Conservation (phyloP, 345 rosid species). For the Erucastrum elatum region DNA sequence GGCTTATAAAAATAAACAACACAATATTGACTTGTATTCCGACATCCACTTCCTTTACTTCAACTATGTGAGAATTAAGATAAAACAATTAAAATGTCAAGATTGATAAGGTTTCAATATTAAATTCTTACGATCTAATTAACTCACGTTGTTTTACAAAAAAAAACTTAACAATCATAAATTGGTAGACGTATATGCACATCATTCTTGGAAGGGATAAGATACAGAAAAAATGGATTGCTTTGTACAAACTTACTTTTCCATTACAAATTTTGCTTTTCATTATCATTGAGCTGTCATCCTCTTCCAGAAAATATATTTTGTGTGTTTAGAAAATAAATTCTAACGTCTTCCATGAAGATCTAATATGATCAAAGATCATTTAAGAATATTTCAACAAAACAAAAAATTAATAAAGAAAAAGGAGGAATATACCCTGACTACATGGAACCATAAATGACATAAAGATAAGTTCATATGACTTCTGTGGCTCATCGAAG, state of each 20-base stretch:
- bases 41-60: background rate
- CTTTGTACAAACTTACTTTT: background rate
- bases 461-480: constrained; percentile 40
- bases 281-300: background rate
- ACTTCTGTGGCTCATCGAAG: constrained; percentile 40
- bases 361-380: background rate
- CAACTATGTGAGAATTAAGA: background rate
- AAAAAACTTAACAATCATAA: background rate
- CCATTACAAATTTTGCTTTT: background rate
- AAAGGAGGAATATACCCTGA: constrained; percentile 20
- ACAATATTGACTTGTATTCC: background rate
- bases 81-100: background rate
- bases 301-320: background rate
- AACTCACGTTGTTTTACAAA: background rate
- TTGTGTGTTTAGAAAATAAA: background rate
- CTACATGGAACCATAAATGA: constrained; percentile 41
- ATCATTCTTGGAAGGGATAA: background rate
- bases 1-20: background rate
- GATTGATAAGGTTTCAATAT: background rate
- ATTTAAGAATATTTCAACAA: constrained; percentile 3
- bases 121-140: background rate
- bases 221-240: background rate
- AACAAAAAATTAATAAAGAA: background rate
- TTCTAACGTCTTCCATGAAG: background rate
- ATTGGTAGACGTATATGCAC: background rate